Base-by-base conservation (phyloP, 495 filamentous ascomycete genomes). In the Penicillium egyptiacum region DNA sequence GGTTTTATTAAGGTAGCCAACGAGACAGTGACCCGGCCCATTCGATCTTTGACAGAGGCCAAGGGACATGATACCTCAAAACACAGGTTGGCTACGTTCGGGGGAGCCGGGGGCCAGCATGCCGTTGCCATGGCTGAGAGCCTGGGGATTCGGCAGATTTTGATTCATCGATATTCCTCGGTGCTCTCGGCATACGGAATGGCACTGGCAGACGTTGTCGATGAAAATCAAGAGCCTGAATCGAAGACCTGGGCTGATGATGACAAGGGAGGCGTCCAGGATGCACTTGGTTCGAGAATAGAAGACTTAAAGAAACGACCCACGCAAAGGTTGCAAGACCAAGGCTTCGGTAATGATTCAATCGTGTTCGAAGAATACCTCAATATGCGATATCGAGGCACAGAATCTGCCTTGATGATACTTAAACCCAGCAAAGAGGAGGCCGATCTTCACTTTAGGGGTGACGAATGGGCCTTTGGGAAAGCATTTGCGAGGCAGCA, bases 121-220 rank as follows among this genome's bases (percentile, higher is more conserved):
- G 94, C 94, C 6, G 89, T 94, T 17, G 91, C 90, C n/a, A 96
- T 98, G 64, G 94, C 93, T 11, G 88, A 92, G 61, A 88, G 87
- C 19, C 77, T 98, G 19, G 92, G 93, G 0, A 90, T 98, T 61
- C 81, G 76, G 28, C 89, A 95, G 68, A 93, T 96, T 35, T 75
- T 98, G 4, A 81, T 98, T 14, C 94, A 97, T 66, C 80, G 88
- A 39, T 96, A 97, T 68, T 96, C 93, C 0, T 96, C 92, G 0
- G 91, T 98, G 2, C 80, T 98, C 0, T 96, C 92, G 0, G 94
- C 94, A 3, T 98, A 97, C 60, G 94, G 94, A 16, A 97, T 98
- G 93, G 91, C 91, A 3, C 71, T 98, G 22, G 94, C 94, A 5
- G 93, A 98, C 66, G 92, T 96, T 1, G 93, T 97, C 12, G 89